Conservation (phyloP, 2,329 filamentous ascomycete genomes). For the Sphaerostilbella broomeana region DNA sequence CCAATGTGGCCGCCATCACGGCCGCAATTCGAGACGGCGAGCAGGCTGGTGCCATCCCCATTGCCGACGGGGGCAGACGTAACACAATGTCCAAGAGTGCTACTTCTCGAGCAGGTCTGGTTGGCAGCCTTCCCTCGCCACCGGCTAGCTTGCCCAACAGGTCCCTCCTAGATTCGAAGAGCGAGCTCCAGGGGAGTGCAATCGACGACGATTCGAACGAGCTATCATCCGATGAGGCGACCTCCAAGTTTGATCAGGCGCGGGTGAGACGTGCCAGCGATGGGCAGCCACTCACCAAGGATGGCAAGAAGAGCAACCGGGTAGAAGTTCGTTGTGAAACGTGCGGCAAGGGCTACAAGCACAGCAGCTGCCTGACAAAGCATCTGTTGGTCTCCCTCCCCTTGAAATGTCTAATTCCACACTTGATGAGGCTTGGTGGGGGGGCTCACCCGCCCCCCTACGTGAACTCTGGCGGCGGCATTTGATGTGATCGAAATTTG, state of each 20-base stretch:
- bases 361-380: constrained; percentile 99
- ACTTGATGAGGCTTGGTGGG: constrained; percentile 14
- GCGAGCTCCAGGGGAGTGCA: constrained; percentile 50
- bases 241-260: constrained; percentile 41
- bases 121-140: constrained; percentile 54
- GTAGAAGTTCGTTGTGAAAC: constrained; percentile 92
- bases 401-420: constrained; percentile 7
- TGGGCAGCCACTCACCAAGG: constrained; percentile 73
- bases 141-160: constrained; percentile 61
- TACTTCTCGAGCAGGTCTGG: constrained; percentile 44
- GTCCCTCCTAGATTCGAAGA: constrained; percentile 43
- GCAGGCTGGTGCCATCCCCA: constrained; percentile 48
- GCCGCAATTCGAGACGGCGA: constrained; percentile 65
- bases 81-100: constrained; percentile 62
- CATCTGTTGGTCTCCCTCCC: constrained; percentile 89
- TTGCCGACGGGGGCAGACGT: constrained; percentile 54
- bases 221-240: constrained; percentile 49
- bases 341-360: constrained; percentile 99
- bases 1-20: constrained; percentile 69
- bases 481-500: constrained; percentile 12
- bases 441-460: neutral
- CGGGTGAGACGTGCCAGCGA: constrained; percentile 68
- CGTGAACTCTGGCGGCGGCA: neutral
- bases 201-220: constrained; percentile 63
- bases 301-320: constrained; percentile 75